Conservation (phyloP, 1,284 basidiomycete genomes). For the Leccinum huronense region DNA sequence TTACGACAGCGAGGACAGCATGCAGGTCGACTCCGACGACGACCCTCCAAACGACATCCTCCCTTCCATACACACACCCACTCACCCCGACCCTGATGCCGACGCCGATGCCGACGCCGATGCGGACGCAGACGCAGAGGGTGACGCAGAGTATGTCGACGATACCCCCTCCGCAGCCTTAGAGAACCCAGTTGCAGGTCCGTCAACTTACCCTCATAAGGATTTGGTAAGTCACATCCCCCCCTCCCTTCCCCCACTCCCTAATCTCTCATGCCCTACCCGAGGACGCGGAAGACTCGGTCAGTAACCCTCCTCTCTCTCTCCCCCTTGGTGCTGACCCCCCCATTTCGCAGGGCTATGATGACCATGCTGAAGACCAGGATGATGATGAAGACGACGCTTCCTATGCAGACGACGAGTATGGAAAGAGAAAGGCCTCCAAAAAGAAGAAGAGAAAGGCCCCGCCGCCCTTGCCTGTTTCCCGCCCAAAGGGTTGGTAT, state of each 20-base stretch:
- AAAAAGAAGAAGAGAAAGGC: conserved; percentile 65
- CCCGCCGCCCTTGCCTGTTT: conserved; percentile 41
- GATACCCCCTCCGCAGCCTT: conserved; percentile 30
- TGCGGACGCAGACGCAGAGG: conserved; percentile 39
- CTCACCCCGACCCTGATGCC: conserved; percentile 32
- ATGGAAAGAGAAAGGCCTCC: conserved; percentile 62
- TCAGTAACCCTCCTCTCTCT: conserved; percentile 38
- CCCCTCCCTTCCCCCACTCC: neutral
- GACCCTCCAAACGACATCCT: conserved; percentile 32
- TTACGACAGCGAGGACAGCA: conserved; percentile 42
- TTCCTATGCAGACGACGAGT: conserved; percentile 75
- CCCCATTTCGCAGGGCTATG: conserved; percentile 57
- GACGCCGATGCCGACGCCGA: conserved; percentile 43
- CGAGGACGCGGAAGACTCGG: conserved; percentile 68
- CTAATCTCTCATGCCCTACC: conserved; percentile 18
- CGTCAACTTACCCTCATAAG: conserved; percentile 31
- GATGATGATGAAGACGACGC: conserved; percentile 63
- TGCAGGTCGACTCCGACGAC: conserved; percentile 48
- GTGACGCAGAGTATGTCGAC: conserved; percentile 39
- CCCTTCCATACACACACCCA: conserved; percentile 22
- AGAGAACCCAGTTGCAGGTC: conserved; percentile 36
- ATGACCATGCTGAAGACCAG: conserved; percentile 56
- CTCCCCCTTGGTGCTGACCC: conserved; percentile 24
- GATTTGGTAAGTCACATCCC: conserved; percentile 24
- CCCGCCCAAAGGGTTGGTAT: conserved; percentile 58